These are phyloP conservation scores for Pseudozyma thailandica DNA, from an alignment of 1,284 basidiomycete genomes.

Conservation along the genomic window DNA sequence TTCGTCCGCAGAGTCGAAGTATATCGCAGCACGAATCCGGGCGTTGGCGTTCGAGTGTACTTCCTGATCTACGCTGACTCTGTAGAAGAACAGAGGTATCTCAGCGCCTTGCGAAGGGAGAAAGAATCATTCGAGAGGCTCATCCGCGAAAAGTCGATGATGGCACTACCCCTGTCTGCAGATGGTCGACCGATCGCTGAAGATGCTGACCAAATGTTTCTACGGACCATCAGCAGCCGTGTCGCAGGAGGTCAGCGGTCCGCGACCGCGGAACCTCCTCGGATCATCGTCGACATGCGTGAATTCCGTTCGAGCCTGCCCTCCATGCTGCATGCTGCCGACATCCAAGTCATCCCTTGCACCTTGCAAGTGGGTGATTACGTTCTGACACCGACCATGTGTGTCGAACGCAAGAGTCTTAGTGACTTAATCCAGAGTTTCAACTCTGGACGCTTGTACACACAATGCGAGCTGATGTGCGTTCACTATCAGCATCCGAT, in stretches of 20 bases:
- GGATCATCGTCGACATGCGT: constrained; percentile 93
- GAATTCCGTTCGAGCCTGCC: constrained; percentile 95
- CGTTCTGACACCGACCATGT: constrained; percentile 92
- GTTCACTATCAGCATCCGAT: constrained; percentile 94
- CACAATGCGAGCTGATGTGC: constrained; percentile 97
- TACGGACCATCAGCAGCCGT: constrained; percentile 87
- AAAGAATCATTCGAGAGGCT: constrained; percentile 93
- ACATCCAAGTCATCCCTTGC: constrained; percentile 83
- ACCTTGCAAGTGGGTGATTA: constrained; percentile 97
- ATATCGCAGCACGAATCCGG: constrained; percentile 82
- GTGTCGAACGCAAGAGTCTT: constrained; percentile 93
- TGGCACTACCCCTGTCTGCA: constrained; percentile 89
- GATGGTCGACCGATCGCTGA: constrained; percentile 73
- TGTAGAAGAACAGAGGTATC: constrained; percentile 94
- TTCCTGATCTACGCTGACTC: constrained; percentile 93
- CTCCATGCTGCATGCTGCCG: constrained; percentile 85
- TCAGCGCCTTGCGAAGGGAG: constrained; percentile 86
- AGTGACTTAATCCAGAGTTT: constrained; percentile 91
- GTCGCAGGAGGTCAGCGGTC: constrained; percentile 83
- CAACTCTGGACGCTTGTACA: constrained; percentile 91
- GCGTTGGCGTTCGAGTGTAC: constrained; percentile 88
- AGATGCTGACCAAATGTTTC: constrained; percentile 70
- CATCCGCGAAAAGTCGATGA: constrained; percentile 91
- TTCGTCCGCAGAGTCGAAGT: constrained; percentile 94
- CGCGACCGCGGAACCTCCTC: constrained; percentile 76